A percentile compares a stretch with the other conserved stretches of the same genome.
Conservation (phyloP, 2,329 filamentous ascomycete species). For the Exophiala phaeomuriformis region DNA sequence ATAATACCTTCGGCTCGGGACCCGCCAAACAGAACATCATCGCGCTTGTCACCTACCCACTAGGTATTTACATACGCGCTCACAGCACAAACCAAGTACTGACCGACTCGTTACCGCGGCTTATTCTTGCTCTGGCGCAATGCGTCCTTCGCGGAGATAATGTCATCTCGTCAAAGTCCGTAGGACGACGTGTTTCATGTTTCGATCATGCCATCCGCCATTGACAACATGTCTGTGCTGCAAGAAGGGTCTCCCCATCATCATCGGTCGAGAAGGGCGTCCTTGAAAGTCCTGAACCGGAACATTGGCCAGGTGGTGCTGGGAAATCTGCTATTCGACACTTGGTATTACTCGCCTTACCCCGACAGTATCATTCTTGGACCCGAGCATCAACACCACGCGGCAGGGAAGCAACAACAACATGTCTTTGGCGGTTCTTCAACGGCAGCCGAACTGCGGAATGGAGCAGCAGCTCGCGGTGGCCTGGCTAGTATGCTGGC, state of each 20-base stretch:
- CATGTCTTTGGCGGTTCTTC: conserved; percentile 5
- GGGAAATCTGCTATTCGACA: conserved; percentile 73
- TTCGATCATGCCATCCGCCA: conserved; percentile 13
- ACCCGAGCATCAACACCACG: conserved; percentile 29
- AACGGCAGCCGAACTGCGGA: conserved; percentile 29
- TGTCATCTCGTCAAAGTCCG: not conserved
- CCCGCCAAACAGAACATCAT: no score
- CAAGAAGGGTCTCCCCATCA: conserved; percentile 25
- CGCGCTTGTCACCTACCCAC: no score
- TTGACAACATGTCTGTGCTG: conserved; percentile 14
- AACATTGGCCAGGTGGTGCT: conserved; percentile 84
- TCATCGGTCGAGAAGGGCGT: conserved; percentile 19
- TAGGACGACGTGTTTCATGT: not conserved
- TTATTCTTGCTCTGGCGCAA: not conserved
- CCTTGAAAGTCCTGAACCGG: conserved; percentile 37
- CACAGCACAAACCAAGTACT: no score
- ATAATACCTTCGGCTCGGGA: no score
- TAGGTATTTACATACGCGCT: no score
- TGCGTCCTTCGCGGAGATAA: not conserved
- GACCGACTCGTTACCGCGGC: no score
- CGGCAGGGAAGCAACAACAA: not conserved
- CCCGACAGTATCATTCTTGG: conserved; percentile 48
- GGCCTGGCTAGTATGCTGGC: not conserved
- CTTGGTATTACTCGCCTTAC: conserved; percentile 93
- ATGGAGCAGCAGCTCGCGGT: conserved; percentile 3